Evolutionary conservation across 75 land plant genomes (phyloP), one percentile per base, ranked within the genome.

Genomic region (Adiantum capillusveneris): DNA sequence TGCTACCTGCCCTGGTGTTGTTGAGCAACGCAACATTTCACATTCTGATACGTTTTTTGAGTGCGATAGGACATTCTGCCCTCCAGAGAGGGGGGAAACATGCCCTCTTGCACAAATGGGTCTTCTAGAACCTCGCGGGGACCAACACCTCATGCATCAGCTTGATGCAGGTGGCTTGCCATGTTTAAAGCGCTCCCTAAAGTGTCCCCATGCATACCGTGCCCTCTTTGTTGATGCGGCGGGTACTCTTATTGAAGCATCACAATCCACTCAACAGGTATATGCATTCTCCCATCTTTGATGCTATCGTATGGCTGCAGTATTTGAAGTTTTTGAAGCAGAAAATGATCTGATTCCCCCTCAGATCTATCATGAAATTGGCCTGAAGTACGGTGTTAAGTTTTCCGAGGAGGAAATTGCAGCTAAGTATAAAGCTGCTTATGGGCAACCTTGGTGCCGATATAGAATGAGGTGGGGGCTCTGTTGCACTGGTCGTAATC

Each of bases 261-360:
- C 90, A 39, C 84, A 86, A 68, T 90, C 95, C 42, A 83, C 76
- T 60, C 90, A 91, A 11, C 81, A 89, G 84, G 95, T 89, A 25
- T 54, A n/a, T 46, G 49, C 49, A 20, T 46, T 46, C 21, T 46
- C 14, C 2, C 49, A 2, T 20, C 14, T 46, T 46, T 46, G 5
- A 6, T 46, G 3, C 12, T 17, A 17, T 20, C 17, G 49, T 17
- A 13, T 7, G 42, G 42, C 12, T 7, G 42, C 12, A 13, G 42
- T 46, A n/a, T 46, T 20, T 46, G 49, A 7, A 2, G 49, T 3
- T 46, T 5, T 20, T 46, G 14, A 7, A 6, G 2, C 21, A 46
- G 49, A 46, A 39, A 9, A 9, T 9, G 49, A 2, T 17, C 2
- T 17, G 14, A 20, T 46, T 46, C 14, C 14, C 3, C 7, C 5